Percentiles rank a stretch among this genome's conserved stretches.
These are phyloP conservation scores for Saturnispora serradocipensis DNA, from an alignment of 805 yeast species.

Conservation along the genomic window DNA sequence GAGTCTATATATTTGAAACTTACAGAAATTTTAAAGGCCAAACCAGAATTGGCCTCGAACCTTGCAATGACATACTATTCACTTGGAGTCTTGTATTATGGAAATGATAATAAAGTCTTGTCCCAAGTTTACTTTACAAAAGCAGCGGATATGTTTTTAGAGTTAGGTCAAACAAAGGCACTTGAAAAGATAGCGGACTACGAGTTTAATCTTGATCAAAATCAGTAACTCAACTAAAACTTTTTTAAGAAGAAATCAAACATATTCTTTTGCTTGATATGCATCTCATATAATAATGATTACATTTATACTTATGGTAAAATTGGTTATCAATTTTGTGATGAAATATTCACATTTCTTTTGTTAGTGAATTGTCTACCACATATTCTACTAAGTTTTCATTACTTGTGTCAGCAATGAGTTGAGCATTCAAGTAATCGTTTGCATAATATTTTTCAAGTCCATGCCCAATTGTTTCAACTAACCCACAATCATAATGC, in stretches of 20 bases:
- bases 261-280: neutral
- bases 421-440: constrained; percentile 56
- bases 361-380: constrained; percentile 12
- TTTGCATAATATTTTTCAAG: constrained; percentile 39
- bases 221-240: neutral
- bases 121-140: constrained; percentile 59
- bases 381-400: constrained; percentile 14
- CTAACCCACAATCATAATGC: constrained; percentile 55
- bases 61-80: constrained; percentile 78
- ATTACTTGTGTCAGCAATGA: constrained; percentile 15
- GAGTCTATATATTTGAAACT: constrained; percentile 18
- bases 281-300: neutral
- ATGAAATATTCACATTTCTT: neutral
- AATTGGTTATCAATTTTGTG: neutral
- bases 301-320: neutral
- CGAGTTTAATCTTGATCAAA: neutral
- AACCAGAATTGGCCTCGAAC: constrained; percentile 10
- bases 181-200: constrained; percentile 60
- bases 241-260: neutral
- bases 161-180: constrained; percentile 55
- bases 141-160: constrained; percentile 61
- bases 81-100: constrained; percentile 69
- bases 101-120: constrained; percentile 41
- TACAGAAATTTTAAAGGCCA: constrained; percentile 6
- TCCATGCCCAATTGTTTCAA: constrained; percentile 40